These are phyloP conservation scores for Stachybotrys echinatus DNA, from an alignment of 2,329 filamentous ascomycete genomes.

Conservation along the genomic window DNA sequence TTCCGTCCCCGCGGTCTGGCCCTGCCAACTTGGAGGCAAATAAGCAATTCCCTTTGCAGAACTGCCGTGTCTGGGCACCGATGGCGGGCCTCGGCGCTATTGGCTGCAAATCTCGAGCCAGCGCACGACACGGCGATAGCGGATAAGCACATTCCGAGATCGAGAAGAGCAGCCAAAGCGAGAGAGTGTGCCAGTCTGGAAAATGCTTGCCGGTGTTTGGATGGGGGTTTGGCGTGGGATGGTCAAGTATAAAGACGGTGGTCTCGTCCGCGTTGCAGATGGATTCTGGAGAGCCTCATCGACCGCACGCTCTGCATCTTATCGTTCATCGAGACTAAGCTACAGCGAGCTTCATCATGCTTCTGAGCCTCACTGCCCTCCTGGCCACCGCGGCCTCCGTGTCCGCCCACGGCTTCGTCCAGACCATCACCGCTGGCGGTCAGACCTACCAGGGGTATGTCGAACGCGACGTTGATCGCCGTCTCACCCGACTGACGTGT, in stretches of 20 bases:
- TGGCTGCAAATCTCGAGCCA: neutral
- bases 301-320: neutral
- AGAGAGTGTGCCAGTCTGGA: neutral
- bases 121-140: neutral
- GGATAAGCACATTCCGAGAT: neutral
- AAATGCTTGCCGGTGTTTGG: neutral
- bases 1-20: no score
- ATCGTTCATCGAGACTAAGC: neutral
- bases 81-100: neutral
- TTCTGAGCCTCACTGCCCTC: neutral
- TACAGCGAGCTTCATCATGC: no score
- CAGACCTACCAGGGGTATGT: neutral
- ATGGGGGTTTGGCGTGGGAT: neutral
- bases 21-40: no score
- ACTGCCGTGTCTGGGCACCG: neutral
- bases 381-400: neutral
- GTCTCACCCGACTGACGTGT: neutral
- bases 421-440: neutral
- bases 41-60: no score
- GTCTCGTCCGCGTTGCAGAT: neutral
- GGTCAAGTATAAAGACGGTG: neutral
- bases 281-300: neutral
- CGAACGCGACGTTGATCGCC: neutral
- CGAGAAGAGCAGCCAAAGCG: neutral
- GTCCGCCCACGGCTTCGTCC: neutral